These are phyloP conservation scores for Populus euphratica DNA, from an alignment of 345 rosid genomes.

Conservation along the genomic window DNA sequence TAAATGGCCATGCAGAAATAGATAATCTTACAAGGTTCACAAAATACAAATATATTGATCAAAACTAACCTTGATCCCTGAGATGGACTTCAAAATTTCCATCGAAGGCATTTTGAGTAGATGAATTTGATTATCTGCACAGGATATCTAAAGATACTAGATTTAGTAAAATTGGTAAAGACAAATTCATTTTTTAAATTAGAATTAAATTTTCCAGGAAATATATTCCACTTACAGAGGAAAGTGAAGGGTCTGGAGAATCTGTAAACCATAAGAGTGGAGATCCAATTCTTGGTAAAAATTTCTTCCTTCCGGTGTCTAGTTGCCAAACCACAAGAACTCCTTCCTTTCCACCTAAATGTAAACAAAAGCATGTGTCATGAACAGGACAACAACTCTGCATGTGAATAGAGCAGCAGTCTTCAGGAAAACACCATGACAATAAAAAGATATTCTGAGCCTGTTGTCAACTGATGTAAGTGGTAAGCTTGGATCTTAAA, in stretches of 20 bases:
- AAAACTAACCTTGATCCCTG: constrained; percentile 83
- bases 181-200: background rate
- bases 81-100: constrained; percentile 76
- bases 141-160: constrained; percentile 58
- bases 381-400: background rate
- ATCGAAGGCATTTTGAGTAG: constrained; percentile 81
- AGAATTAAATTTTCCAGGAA: background rate
- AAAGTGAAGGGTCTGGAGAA: constrained; percentile 81
- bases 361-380: constrained; percentile 9
- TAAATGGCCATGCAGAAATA: background rate
- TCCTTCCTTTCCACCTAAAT: constrained; percentile 93
- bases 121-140: constrained; percentile 97
- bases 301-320: constrained; percentile 94
- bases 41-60: background rate
- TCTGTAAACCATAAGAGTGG: constrained; percentile 65
- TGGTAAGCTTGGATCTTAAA: background rate
- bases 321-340: constrained; percentile 97
- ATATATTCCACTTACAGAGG: constrained; percentile 57
- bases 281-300: constrained; percentile 87
- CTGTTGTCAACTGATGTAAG: background rate
- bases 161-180: constrained; percentile 20
- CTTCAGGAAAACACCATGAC: background rate
- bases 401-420: background rate
- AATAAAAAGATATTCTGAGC: background rate
- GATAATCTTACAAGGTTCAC: background rate